Evolutionary conservation across 2,329 filamentous ascomycete species (phyloP), one percentile per base, ranked within the genome.

Genomic region (Clonostachys solani): DNA sequence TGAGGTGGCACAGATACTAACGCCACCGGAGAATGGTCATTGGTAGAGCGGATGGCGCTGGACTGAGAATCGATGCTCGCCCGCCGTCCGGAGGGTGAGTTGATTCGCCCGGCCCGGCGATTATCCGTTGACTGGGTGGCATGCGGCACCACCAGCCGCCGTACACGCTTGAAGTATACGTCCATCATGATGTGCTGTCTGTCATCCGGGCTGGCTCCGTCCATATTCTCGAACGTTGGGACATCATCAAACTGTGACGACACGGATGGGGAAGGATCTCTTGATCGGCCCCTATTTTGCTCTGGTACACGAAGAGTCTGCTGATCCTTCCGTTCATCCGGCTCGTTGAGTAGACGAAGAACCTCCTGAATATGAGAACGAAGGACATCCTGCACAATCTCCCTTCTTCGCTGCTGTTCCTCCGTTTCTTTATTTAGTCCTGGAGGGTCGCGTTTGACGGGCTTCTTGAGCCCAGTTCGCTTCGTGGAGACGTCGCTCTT

Each of bases 341-440:
- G 54, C 5, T 63, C 56, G 51, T 78, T 78, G 45, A 78, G 67
- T 33, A 75, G 63, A 12, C 59, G 60, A 3, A 78, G 54, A 0
- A 78, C 66, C 47, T 71, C 69, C 52, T 79, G 75, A 33, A 78
- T 62, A 46, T 79, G 75, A 38, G 69, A 68, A 8, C 75, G 68
- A 9, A 79, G 52, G 5, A 78, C 73, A 41, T 73, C 62, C 29
- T 66, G 64, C 1, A 78, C 71, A 12, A 68, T 57, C 42, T 65
- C 60, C 3, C 63, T 59, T 19, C 67, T 61, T 2, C 49, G 47
- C 4, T 49, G 51, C 8, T 63, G 56, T 17, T 43, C 47, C 4
- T 47, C 51, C 5, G 52, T 53, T 33, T 56, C 56, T 8, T 12
- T 23, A 7, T 6, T 43, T 33, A 6, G 49, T 41, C 12, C 48